Conservation (phyloP, 805 yeast species). For the Saccharomycopsis microspora region DNA sequence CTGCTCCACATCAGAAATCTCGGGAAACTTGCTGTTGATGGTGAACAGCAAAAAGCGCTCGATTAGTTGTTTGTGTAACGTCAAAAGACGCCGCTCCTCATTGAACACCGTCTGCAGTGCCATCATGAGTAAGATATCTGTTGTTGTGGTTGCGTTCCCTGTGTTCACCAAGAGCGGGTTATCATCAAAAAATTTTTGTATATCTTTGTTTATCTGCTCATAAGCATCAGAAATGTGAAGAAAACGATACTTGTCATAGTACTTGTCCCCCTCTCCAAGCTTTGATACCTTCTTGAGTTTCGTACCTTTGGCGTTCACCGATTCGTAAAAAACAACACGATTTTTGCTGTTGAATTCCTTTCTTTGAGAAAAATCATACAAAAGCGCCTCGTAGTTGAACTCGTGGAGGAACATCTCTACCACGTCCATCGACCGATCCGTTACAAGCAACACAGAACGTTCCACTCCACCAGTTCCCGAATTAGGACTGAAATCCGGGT, state of each 20-base stretch:
- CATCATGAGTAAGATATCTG: conserved; percentile 62
- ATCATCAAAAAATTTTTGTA: conserved; percentile 55
- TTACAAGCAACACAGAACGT: conserved; percentile 51
- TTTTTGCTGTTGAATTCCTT: conserved; percentile 30
- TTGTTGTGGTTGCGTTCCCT: conserved; percentile 48
- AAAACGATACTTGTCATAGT: conserved; percentile 61
- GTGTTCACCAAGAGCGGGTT: conserved; percentile 70
- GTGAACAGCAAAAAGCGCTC: conserved; percentile 56
- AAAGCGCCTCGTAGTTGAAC: conserved; percentile 85
- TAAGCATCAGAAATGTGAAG: conserved; percentile 66
- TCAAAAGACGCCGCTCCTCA: conserved; percentile 49
- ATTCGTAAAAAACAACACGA: conserved; percentile 26
- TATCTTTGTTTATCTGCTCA: conserved; percentile 43
- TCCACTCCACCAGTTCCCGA: conserved; percentile 60
- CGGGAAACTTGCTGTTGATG: conserved; percentile 48
- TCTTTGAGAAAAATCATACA: conserved; percentile 52
- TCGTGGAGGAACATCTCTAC: conserved; percentile 82
- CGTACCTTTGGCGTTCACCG: conserved; percentile 42
- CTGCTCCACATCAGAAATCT: conserved; percentile 79
- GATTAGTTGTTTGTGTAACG: conserved; percentile 47
- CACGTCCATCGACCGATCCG: conserved; percentile 78
- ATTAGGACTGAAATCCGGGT: conserved; percentile 52
- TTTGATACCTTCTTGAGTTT: conserved; percentile 33
- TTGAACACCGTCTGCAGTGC: conserved; percentile 55
- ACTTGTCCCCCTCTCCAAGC: conserved; percentile 38